Conservation (phyloP, 768 basidiomycete species). For the Russula olivacea region DNA sequence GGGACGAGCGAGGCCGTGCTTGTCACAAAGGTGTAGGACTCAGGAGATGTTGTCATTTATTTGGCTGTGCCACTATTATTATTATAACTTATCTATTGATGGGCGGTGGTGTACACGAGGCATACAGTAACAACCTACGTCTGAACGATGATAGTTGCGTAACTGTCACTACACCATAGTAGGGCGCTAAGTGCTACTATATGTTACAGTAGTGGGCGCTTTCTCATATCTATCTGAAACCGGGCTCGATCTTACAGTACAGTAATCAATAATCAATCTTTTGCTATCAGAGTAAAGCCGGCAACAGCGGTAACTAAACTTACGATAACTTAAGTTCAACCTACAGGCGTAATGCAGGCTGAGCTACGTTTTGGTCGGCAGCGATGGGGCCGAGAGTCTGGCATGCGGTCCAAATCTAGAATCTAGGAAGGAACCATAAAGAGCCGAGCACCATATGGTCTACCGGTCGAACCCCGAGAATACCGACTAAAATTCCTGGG, state of each 20-base stretch:
- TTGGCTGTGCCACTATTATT: background rate
- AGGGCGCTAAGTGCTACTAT: background rate
- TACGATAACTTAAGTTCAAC: background rate
- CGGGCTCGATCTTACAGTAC: background rate
- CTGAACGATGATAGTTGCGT: background rate
- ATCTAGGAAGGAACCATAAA: constrained; percentile 1
- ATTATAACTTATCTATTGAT: background rate
- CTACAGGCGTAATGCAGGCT: background rate
- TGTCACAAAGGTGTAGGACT: constrained; percentile 6
- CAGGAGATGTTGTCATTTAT: background rate
- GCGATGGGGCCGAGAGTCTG: background rate
- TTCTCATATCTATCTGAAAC: background rate
- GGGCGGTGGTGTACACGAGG: background rate
- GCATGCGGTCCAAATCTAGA: background rate
- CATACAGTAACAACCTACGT: too few species aligned
- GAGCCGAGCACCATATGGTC: constrained; percentile 11
- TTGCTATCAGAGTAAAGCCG: background rate
- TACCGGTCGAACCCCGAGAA: background rate
- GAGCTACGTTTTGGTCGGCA: background rate
- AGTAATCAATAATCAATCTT: background rate
- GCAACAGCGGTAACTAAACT: background rate
- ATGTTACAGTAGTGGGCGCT: background rate
- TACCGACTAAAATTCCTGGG: background rate
- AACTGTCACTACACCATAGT: background rate
- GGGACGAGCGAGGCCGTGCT: constrained; percentile 2